Percentiles rank a stretch among this genome's conserved stretches.
phyloP scores from a whole-genome alignment of 257 asterid genomes.

The Leptodermis oblonga region DNA sequence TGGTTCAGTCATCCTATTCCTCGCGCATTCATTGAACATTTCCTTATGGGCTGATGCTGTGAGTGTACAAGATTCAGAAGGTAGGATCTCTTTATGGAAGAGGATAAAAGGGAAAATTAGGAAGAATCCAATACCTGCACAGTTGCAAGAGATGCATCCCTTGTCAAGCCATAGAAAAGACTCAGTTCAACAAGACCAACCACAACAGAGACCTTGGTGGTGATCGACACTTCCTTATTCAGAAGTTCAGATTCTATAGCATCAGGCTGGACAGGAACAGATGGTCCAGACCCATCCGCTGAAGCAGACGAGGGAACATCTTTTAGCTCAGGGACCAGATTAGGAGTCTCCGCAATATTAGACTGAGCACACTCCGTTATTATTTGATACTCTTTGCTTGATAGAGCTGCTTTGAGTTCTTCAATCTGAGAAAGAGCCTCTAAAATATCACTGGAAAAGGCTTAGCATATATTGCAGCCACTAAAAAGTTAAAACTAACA shows the following conservation, averaged over 20 bases:
- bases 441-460: background rate
- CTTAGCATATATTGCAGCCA: background rate
- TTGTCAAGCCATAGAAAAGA: constrained; percentile 75
- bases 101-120: constrained; percentile 5
- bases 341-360: constrained; percentile 83
- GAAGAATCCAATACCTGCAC: constrained; percentile 56
- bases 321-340: constrained; percentile 56
- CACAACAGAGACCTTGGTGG: constrained; percentile 60
- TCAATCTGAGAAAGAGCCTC: constrained; percentile 49
- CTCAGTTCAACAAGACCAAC: constrained; percentile 75
- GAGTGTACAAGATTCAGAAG: constrained; percentile 1
- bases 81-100: background rate
- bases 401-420: constrained; percentile 89
- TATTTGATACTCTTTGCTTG: constrained; percentile 86
- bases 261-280: constrained; percentile 34
- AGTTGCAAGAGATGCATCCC: constrained; percentile 91
- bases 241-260: constrained; percentile 42
- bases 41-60: background rate
- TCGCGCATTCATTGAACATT: no score
- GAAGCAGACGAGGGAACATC: constrained; percentile 41
- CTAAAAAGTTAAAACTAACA: background rate
- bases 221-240: constrained; percentile 47
- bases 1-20: background rate
- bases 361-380: constrained; percentile 82
- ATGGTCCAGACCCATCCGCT: constrained; percentile 40